Percentiles rank a stretch among this genome's conserved stretches.
Evolutionary conservation across 306 rosid genomes (phyloP).

Genomic region (Astragalus glycyphyllos): DNA sequence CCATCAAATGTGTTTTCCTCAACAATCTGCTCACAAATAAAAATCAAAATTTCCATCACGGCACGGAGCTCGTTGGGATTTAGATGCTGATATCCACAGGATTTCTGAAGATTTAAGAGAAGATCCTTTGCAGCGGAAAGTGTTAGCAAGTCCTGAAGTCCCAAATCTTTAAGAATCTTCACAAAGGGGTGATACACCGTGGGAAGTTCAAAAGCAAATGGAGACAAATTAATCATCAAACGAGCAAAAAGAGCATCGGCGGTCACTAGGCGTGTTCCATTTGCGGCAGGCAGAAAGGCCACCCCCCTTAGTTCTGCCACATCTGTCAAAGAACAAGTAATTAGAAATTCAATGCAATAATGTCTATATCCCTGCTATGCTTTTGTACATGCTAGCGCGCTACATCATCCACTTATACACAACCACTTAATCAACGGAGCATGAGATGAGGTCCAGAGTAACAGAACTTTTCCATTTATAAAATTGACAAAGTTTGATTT

Average conservation of each 20-base stretch:
- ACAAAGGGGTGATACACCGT: slow-evolving; percentile 78
- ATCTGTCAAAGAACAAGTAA: slow-evolving; percentile 59
- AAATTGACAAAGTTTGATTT: too few species aligned
- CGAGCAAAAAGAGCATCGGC: slow-evolving; percentile 83
- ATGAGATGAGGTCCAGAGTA: background rate
- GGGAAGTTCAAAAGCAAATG: slow-evolving; percentile 97
- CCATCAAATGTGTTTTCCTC: slow-evolving; percentile 55
- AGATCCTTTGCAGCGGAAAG: slow-evolving; percentile 82
- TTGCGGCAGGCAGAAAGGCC: slow-evolving; percentile 94
- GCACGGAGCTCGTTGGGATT: slow-evolving; percentile 99
- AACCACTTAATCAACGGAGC: slow-evolving; percentile 27
- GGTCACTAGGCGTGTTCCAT: slow-evolving; percentile 90
- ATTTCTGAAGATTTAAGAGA: slow-evolving; percentile 79
- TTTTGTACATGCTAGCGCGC: background rate
- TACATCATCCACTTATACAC: slow-evolving; percentile 23
- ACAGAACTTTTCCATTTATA: background rate
- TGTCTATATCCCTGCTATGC: background rate
- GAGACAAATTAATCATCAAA: slow-evolving; percentile 83
- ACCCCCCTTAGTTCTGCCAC: slow-evolving; percentile 63
- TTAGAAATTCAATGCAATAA: slow-evolving; percentile 17
- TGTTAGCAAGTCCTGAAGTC: slow-evolving; percentile 84
- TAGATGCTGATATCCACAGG: slow-evolving; percentile 91
- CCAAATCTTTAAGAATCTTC: slow-evolving; percentile 86
- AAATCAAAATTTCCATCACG: slow-evolving; percentile 85
- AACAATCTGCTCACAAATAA: slow-evolving; percentile 69